These are phyloP conservation scores for Boletus rubropictus DNA, from an alignment of 768 basidiomycete genomes.

Conservation along the genomic window DNA sequence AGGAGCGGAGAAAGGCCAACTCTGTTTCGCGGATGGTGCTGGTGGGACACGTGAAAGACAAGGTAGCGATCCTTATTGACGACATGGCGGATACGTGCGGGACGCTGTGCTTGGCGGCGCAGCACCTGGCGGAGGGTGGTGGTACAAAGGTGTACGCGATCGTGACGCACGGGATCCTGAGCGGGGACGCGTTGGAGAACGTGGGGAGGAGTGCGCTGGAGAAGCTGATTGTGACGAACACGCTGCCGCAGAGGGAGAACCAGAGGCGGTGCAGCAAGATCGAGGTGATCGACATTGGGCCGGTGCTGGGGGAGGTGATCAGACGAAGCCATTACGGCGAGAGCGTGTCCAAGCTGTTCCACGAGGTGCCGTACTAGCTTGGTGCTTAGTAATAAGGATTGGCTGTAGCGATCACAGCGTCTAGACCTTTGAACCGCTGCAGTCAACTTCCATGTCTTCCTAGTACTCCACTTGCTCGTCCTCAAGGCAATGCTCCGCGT, in stretches of 20 bases:
- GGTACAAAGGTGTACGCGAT: constrained; percentile 82
- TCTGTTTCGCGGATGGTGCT: constrained; percentile 93
- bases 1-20: constrained; percentile 96
- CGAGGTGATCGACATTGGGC: constrained; percentile 91
- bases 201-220: constrained; percentile 73
- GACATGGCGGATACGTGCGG: constrained; percentile 99
- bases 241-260: constrained; percentile 84
- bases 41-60: constrained; percentile 89
- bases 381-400: constrained; percentile 15
- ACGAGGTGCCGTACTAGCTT: constrained; percentile 79
- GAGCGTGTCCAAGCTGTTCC: constrained; percentile 82
- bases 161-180: constrained; percentile 95
- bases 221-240: constrained; percentile 97
- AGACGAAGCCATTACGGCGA: constrained; percentile 96
- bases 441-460: constrained; percentile 11
- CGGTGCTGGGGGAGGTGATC: constrained; percentile 94
- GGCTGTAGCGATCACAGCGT: not conserved
- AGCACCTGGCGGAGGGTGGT: constrained; percentile 84
- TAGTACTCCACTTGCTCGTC: constrained; percentile 15
- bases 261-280: constrained; percentile 68
- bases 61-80: constrained; percentile 92
- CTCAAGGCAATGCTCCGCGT: constrained; percentile 32
- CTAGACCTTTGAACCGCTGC: not conserved
- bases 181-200: constrained; percentile 76
- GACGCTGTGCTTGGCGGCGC: constrained; percentile 87